Evolutionary conservation across 306 rosid genomes (phyloP), one percentile per base, ranked within the genome.

Genomic region (Quercus wislizeni): DNA sequence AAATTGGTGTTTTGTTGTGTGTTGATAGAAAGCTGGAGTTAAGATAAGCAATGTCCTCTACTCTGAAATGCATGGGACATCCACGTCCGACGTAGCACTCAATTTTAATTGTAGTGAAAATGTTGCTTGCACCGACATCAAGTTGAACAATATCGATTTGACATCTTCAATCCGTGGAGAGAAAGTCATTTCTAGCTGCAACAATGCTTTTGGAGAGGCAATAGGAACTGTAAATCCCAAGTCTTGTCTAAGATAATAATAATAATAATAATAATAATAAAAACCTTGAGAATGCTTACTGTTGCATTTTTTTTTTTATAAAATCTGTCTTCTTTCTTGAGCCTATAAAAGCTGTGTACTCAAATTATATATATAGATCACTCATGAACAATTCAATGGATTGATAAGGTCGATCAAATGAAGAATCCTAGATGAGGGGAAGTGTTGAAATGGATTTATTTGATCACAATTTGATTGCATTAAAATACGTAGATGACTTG

Each of bases 21-120:
- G 52, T 49, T 12, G 15, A 41, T n/a, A 28, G 71, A 23, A n/a
- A n/a, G 15, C 25, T 4, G 74, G 49, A 54, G 80, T 76, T 63
- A 62, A 64, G 5, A 76, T 65, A 51, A 67, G 28, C 51, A 18
- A 64, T 8, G 74, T 76, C 49, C 9, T 2, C 7, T 65, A 49
- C 73, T 2, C 4, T 2, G 25, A 17, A 3, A 17, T 38, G 23
- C 2, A 25, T 64, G 80, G 74, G 73, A 65, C 80, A 31, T 46
- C 80, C 2, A 41, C 7, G 17, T 38, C 79, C 3, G 56, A 61
- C 10, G 5, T 17, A 15, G 79, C 79, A 41, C 9, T 76, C 13
- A 76, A 63, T 62, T 25, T 76, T 1, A 76, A 76, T 51, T 76
- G 74, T n/a, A 77, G 80, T 30, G 68, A 25, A 21, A 11, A 20